Base-by-base conservation (phyloP, 2,329 filamentous ascomycete species). In the Chaetomiaceae sp. region DNA sequence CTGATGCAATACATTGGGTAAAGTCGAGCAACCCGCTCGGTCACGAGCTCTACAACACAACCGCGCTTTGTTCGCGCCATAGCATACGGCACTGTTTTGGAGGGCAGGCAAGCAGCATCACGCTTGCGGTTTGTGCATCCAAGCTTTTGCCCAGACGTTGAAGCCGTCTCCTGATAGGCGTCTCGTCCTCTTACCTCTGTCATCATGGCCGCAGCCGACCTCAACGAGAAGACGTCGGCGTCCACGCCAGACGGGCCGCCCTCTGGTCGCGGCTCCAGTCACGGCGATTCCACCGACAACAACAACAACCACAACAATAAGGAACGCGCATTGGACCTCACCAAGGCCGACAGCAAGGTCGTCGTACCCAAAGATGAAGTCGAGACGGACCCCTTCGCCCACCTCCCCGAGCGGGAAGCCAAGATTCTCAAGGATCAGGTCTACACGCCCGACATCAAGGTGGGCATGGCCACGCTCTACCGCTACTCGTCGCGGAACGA, bases 401-500 rank as follows among this genome's bases (percentile, higher is more conserved):
- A 61, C 48, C 58, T 63, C 29, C 55, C 58, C 18, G 60, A 60
- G 37, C 42, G 44, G 20, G 86, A 92, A 69, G 83, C 79, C 48
- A 74, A 77, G 18, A 79, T 92, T 49, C 71, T 94, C 56, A 83
- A 78, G 66, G 75, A 73, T 54, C 89, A 94, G 70, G 75, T 90
- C 57, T 72, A 83, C 45, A 82, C 82, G 0, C 84, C 84, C 29
- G 73, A 79, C 10, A 74, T 84, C 52, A 82, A 82, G 61, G 76
- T 87, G 30, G 84, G 80, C n/a, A 77, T 85, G 57, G 74, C 75
- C 56, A 80, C 79, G 0, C 73, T 90, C 18, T 90, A 81, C 66
- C 81, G 87, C 58, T 91, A 89, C 72, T 80, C 87, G 3, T 84
- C 83, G 1, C 75, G 70, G 44, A 78, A 75, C 58, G 87, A 91